Base-by-base conservation (phyloP, 2,329 filamentous ascomycete species). In the Bipolaris oryzae region DNA sequence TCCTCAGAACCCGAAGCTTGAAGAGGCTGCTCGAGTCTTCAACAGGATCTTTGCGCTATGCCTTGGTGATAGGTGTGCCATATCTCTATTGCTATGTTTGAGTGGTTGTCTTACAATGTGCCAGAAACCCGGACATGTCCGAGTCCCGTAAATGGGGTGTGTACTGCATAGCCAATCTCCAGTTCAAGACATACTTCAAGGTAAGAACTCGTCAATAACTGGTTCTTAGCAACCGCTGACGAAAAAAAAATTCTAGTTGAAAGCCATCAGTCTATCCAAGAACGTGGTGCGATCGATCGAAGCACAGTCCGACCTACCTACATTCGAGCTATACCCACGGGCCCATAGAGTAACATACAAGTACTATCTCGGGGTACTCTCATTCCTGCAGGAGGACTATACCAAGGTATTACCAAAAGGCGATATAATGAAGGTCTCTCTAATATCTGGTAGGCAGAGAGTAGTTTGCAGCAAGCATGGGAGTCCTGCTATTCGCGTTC, bases 171-270 rank as follows among this genome's bases (percentile, higher is more conserved):
- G 92, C 93, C 71, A 98, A 96, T 73, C 84, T 99, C 7, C 82
- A 97, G 13, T 99, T 99, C 85, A 98, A 98, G 78, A 98, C 93
- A 1, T 97, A 98, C 76, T 99, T 99, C 81, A 96, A 91, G 78
- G 83, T 82, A 75, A 46, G 50, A 37, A 15, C 15, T 13, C 7
- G 11, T 4, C 13, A 4, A 33, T 13, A 6, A 20, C 4, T 11
- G 7, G 25, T 35, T 39, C 23, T 31, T 31, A 2, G 13, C 28
- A 34, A 15, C 33, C 25, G n/a, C 60, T 66, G 33, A 66, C 1
- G 13, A 33, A 15, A 28, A 15, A 23, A 35, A 16, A 16, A 9
- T 34, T 2, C 7, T 68, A 84, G 80, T 82, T 98, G 61, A 96
- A 96, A 78, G 91, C 90, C 33, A 89, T 96, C 55, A 88, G 87